These are phyloP conservation scores for Xylariaceae sp. DNA, from an alignment of 2,329 filamentous ascomycete species.

Conservation along the genomic window DNA sequence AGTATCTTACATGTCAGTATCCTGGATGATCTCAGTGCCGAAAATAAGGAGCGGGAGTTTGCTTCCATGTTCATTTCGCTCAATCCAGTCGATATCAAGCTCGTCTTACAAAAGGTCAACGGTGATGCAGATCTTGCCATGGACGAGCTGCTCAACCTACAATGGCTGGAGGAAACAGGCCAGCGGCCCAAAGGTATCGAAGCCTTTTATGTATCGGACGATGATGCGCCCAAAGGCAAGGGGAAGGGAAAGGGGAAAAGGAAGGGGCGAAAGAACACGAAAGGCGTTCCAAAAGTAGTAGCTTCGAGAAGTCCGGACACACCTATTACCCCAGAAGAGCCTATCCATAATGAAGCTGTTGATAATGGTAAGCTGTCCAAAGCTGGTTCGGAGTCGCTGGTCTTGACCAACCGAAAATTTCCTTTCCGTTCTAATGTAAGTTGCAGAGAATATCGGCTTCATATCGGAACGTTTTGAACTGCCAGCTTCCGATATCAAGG, in stretches of 20 bases:
- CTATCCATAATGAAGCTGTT: slow-evolving; percentile 4
- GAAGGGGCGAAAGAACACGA: slow-evolving; percentile 20
- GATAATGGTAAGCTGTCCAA: slow-evolving; percentile 22
- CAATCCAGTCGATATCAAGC: slow-evolving; percentile 58
- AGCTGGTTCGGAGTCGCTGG: not conserved
- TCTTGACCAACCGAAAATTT: not conserved
- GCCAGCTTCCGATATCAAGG: slow-evolving; percentile 37
- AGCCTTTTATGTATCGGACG: slow-evolving; percentile 61
- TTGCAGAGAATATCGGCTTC: slow-evolving; percentile 38
- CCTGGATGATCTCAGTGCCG: slow-evolving; percentile 43
- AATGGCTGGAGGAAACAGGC: slow-evolving; percentile 66
- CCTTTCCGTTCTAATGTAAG: slow-evolving; percentile 11
- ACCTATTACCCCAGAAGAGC: slow-evolving; percentile 10
- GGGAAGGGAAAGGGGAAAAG: slow-evolving; percentile 30
- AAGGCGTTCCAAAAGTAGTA: slow-evolving; percentile 13
- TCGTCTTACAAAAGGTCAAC: slow-evolving; percentile 61
- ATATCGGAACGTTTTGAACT: slow-evolving; percentile 41
- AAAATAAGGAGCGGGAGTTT: slow-evolving; percentile 60
- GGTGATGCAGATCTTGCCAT: slow-evolving; percentile 65
- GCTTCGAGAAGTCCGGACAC: slow-evolving; percentile 6
- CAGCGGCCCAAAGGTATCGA: slow-evolving; percentile 70
- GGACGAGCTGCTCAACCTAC: slow-evolving; percentile 73
- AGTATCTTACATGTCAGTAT: slow-evolving; percentile 27
- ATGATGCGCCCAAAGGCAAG: slow-evolving; percentile 38
- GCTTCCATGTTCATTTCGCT: slow-evolving; percentile 66